Evolutionary conservation across 768 basidiomycete species (phyloP), one percentile per base, ranked within the genome.

Genomic region (Podaxis sp.): DNA sequence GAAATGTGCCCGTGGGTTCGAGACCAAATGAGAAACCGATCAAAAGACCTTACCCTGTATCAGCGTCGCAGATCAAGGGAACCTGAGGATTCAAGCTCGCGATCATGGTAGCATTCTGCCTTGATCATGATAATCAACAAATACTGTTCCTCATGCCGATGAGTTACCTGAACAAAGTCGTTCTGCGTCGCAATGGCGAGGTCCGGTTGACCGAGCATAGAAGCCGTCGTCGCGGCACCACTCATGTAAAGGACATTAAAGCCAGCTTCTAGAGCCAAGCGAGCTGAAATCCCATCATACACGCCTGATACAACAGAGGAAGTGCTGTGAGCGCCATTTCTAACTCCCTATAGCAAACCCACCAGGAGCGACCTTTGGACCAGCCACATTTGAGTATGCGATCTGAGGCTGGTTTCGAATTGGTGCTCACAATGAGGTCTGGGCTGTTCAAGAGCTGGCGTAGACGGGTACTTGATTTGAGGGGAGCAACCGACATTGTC

Each of bases 51-150:
- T 66, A 80, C 78, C 83, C 83, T 28, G 84, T 85, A 65, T 85
- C 84, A 8, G 84, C 84, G 55, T 85, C 83, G 22, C 83, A 83
- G 65, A 85, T 84, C 24, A 85, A 72, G 22, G 83, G 82, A 12
- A 76, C 70, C 3, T 76, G 73, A 3, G 82, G 81, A 56, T 80
- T 74, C 37, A 84, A 64, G 56, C 80, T 77, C 65, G 79, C 79
- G 63, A 84, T 78, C 81, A 83, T 84, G 68, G 41, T 80, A 73
- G 67, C 77, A 74, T 78, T 81, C 67, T 71, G 58, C 60, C 28
- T n/a, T 48, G 33, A 7, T 50, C 12, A 50, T 1, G 13, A 15
- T 1, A 12, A 24, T 22, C 26, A 5, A 24, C 20, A 24, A 12
- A 15, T 50, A 11, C 0, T 4, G 10, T 28, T 24, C 12, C 6